Base-by-base conservation (phyloP, 345 rosid genomes). In the Gossypium longicalyx region DNA sequence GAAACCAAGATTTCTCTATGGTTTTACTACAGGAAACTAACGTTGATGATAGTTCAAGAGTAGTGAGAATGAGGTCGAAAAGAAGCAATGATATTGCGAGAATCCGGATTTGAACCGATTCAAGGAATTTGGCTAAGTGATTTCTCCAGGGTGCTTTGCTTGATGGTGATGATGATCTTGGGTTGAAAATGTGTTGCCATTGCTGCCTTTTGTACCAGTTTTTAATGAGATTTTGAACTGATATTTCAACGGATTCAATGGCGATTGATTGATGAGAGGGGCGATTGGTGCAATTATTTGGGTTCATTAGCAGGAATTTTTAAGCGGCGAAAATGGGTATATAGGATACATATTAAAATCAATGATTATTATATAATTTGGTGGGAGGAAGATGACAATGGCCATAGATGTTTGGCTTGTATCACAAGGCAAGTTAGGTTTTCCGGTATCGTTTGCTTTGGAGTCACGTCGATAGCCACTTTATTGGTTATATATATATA, bases 1-100 rank as follows among this genome's bases (percentile, higher is more conserved):
- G 93, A 66, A 74, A 85, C 98, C 96, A 87, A 22, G 70, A 75
- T 25, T 79, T 60, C 20, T 54, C 62, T 8, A 15, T 9, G 23
- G 38, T 63, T 11, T 41, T 3, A 1, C 7, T 70, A 59, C 85
- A 85, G 1, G 89, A 85, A n/a, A 83, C 41, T 11, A 87, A 38
- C 43, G 91, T 89, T 8, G 87, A 86, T 7, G 92, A 87, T 22
- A 92, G 86, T 62, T 90, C 92, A 2, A 87, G 85, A 44, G 83
- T 67, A 4, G 87, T 86, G 59, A 92, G 54, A 73, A 85, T 58
- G 7, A 89, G 85, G 79, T 92, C 95, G 0, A 82, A 4, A 23
- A 90, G 80, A 67, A 92, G 90, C 76, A 92, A 76, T 38, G 58
- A 66, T 77, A 90, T 78, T 53, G 86, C 60, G 11, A 83, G 41